A percentile compares a stretch with the other conserved stretches of the same genome.
Conservation (phyloP, 2,329 filamentous ascomycete genomes). For the Colletotrichum spinosum region DNA sequence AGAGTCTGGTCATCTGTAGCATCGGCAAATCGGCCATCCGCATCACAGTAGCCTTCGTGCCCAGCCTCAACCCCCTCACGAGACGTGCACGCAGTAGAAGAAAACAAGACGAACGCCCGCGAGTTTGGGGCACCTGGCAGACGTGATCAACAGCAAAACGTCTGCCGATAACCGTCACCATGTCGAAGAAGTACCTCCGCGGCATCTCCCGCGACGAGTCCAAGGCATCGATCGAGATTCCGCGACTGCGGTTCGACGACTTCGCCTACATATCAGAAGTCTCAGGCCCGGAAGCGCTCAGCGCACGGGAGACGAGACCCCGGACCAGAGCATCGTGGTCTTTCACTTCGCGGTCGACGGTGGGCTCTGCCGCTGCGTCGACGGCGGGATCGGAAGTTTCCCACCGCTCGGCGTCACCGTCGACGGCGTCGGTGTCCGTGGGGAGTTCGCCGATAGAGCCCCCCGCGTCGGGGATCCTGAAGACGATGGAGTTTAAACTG, state of each 20-base stretch:
- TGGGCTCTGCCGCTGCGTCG: not conserved
- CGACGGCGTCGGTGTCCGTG: not conserved
- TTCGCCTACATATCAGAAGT: conserved; percentile 29
- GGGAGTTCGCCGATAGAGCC: not conserved
- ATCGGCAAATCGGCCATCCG: too few species aligned
- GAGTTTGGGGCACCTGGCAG: not conserved
- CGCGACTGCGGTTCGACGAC: conserved; percentile 31
- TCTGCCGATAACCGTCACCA: not conserved
- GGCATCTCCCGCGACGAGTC: not conserved
- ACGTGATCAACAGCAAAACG: not conserved
- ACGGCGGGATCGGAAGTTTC: not conserved
- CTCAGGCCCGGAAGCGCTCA: conserved; percentile 11
- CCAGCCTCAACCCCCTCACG: conserved; percentile 49
- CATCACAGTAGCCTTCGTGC: too few species aligned
- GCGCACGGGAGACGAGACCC: not conserved
- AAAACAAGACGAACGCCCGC: not conserved
- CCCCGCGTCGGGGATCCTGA: conserved; percentile 27
- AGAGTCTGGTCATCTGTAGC: too few species aligned
- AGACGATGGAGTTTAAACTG: conserved; percentile 31
- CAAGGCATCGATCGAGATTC: conserved; percentile 5
- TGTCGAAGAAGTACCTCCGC: conserved; percentile 7
- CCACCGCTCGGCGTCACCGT: not conserved
- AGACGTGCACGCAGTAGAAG: conserved; percentile 1
- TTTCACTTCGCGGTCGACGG: not conserved
- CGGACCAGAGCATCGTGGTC: conserved; percentile 16